Evolutionary conservation across 805 yeast species (phyloP).

Genomic region (Yarrowia porcina): DNA sequence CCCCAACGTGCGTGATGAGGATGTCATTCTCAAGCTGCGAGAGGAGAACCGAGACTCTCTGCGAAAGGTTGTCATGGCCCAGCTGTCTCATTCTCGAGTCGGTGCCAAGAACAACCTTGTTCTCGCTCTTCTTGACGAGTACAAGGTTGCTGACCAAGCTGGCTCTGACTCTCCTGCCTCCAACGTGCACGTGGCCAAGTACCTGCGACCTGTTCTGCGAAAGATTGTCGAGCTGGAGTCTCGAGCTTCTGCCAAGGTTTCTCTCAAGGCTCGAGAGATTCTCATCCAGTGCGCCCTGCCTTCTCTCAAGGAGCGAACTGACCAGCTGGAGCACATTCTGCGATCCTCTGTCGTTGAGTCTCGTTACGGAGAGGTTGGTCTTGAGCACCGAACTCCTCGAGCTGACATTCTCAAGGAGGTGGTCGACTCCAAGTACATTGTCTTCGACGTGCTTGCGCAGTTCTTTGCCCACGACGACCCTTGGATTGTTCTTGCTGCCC

Average conservation of each 20-base stretch:
- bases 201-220: slow-evolving; percentile 69
- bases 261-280: slow-evolving; percentile 92
- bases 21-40: slow-evolving; percentile 79
- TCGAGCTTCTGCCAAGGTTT: slow-evolving; percentile 87
- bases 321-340: slow-evolving; percentile 94
- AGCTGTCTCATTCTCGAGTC: slow-evolving; percentile 87
- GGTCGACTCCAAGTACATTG: slow-evolving; percentile 93
- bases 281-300: slow-evolving; percentile 96
- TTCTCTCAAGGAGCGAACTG: slow-evolving; percentile 91
- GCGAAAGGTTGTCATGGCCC: slow-evolving; percentile 64
- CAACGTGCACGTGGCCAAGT: slow-evolving; percentile 62
- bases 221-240: slow-evolving; percentile 83
- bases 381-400: slow-evolving; percentile 77
- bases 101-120: slow-evolving; percentile 89
- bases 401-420: slow-evolving; percentile 79
- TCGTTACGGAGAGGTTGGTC: slow-evolving; percentile 79
- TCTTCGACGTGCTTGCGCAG: slow-evolving; percentile 92
- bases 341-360: slow-evolving; percentile 87
- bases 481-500: slow-evolving; percentile 91
- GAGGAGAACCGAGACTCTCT: slow-evolving; percentile 81
- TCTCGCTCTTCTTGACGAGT: slow-evolving; percentile 76
- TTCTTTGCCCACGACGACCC: slow-evolving; percentile 80
- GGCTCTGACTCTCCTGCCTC: slow-evolving; percentile 47
- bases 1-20: slow-evolving; percentile 76
- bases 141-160: slow-evolving; percentile 44